Percentiles rank a stretch among this genome's conserved stretches.
Conservation (phyloP, 139 green algal species). For the Tetraselmis striata region DNA sequence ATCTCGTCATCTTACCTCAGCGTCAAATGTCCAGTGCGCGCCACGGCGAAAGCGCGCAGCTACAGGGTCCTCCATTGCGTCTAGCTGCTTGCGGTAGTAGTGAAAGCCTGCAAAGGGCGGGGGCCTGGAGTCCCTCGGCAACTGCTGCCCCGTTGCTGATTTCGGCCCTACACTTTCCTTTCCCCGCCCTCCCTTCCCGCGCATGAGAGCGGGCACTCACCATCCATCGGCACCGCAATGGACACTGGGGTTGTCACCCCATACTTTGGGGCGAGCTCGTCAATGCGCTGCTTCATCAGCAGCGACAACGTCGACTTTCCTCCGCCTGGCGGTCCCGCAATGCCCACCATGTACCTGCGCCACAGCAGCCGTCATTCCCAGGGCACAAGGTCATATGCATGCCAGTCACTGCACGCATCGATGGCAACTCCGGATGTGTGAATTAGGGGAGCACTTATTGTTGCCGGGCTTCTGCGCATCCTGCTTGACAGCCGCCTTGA, state of each 20-base stretch:
- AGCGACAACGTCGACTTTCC: slow-evolving; percentile 72
- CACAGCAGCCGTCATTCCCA: no score
- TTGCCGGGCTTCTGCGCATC: no score
- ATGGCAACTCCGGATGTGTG: no score
- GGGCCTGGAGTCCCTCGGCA: no score
- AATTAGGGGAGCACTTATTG: no score
- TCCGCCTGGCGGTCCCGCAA: slow-evolving; percentile 67
- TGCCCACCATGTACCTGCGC: slow-evolving; percentile 50
- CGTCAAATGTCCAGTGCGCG: slow-evolving; percentile 82
- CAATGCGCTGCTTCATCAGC: slow-evolving; percentile 42
- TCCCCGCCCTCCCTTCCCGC: no score
- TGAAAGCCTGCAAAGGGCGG: slow-evolving; percentile 68
- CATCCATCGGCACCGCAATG: slow-evolving; percentile 67
- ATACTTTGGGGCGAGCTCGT: slow-evolving; percentile 11
- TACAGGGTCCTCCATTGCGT: slow-evolving; percentile 62
- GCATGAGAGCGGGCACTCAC: no score
- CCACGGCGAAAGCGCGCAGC: slow-evolving; percentile 55
- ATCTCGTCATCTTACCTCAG: slow-evolving; percentile 2
- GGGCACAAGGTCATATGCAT: no score
- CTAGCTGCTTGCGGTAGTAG: slow-evolving; percentile 64
- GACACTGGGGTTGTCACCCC: slow-evolving; percentile 7
- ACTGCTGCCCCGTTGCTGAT: no score
- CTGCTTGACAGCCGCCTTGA: not conserved
- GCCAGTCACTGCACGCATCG: no score
- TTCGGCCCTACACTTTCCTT: no score